Evolutionary conservation across 2,329 filamentous ascomycete species (phyloP).

Genomic region (Aspergillus nomiae): DNA sequence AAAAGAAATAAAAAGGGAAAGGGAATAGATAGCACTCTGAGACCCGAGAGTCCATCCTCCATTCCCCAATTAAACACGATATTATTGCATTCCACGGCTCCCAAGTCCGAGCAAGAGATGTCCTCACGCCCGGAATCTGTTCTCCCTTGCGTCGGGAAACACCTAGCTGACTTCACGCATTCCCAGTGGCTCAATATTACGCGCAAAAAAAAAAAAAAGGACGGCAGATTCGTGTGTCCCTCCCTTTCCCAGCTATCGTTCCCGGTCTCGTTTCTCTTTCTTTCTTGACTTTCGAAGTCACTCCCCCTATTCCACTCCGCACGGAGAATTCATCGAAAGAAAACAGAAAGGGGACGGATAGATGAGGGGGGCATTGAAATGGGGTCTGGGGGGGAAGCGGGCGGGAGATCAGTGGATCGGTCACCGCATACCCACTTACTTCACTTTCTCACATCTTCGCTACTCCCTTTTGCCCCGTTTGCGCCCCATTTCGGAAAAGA

Average conservation of each 20-base stretch:
- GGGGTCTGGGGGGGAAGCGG: too few relatives aligned
- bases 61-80: not conserved
- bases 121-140: not conserved
- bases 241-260: not conserved
- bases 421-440: not conserved
- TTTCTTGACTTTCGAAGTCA: not conserved
- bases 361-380: not conserved
- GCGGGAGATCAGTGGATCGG: not conserved
- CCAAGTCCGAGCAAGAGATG: not conserved
- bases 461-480: not conserved
- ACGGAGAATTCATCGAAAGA: not conserved
- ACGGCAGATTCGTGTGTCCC: not conserved
- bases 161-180: not conserved
- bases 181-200: not conserved
- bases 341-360: not conserved
- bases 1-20: not conserved
- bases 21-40: not conserved
- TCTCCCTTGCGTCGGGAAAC: not conserved
- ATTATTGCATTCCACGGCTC: not conserved
- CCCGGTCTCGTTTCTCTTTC: not conserved
- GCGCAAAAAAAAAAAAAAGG: not conserved
- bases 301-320: not conserved
- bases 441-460: too few relatives aligned
- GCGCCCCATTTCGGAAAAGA: not conserved
- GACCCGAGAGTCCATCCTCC: not conserved